phyloP scores from a whole-genome alignment of 1,284 basidiomycete species.

The Malassezia furfur region DNA sequence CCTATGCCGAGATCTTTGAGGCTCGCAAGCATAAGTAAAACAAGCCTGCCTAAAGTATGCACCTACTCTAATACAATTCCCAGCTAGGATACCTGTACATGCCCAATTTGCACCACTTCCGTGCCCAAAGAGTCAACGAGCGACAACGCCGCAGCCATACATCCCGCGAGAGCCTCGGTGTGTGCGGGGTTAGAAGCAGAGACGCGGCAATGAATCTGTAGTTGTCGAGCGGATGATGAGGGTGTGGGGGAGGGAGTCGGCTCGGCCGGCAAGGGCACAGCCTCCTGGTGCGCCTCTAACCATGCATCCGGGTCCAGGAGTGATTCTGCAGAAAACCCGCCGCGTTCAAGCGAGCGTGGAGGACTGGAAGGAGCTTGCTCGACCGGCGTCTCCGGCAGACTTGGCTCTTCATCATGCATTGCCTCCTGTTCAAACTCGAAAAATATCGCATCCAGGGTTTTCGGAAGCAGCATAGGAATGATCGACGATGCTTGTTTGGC shows the following conservation, averaged over 20 bases:
- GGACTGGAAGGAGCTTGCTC: too few relatives aligned
- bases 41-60: too few relatives aligned
- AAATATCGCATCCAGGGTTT: background rate
- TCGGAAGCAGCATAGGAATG: background rate
- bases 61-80: too few relatives aligned
- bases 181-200: background rate
- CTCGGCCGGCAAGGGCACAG: background rate
- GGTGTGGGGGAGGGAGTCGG: background rate
- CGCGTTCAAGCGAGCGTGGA: background rate
- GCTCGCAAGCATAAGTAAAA: background rate
- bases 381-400: too few relatives aligned
- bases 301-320: constrained; percentile 12
- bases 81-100: background rate
- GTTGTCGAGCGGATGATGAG: background rate
- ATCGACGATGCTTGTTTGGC: background rate
- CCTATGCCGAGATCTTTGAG: background rate
- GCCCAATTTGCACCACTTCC: background rate
- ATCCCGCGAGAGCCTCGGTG: constrained; percentile 12
- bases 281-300: background rate
- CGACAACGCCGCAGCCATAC: constrained; percentile 2
- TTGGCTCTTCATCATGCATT: background rate
- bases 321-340: constrained; percentile 5
- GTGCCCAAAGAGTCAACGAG: background rate
- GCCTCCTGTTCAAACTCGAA: background rate
- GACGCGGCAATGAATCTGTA: background rate